Percentiles rank a stretch among this genome's conserved stretches.
phyloP scores from a whole-genome alignment of 495 filamentous ascomycete genomes.

The Trichoderma parareesei region DNA sequence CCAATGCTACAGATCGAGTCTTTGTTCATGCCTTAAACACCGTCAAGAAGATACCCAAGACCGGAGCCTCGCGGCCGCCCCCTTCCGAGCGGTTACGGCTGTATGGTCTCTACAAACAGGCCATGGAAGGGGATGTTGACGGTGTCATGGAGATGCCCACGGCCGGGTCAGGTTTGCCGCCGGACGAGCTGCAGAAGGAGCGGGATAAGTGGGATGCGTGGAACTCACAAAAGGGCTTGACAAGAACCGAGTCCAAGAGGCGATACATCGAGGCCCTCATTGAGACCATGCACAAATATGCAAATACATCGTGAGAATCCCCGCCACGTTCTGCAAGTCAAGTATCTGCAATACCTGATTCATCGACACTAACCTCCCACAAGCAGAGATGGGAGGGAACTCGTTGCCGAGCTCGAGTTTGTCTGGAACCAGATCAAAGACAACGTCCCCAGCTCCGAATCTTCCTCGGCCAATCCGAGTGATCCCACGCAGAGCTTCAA shows the following conservation, averaged over 20 bases:
- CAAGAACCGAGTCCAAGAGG: conserved; percentile 87
- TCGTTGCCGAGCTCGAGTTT: conserved; percentile 93
- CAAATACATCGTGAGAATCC: conserved; percentile 57
- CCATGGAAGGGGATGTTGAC: conserved; percentile 95
- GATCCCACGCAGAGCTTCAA: conserved; percentile 24
- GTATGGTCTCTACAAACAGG: conserved; percentile 98
- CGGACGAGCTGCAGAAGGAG: conserved; percentile 45
- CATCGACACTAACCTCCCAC: conserved; percentile 3
- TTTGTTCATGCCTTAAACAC: conserved; percentile 98
- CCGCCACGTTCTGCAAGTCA: background rate
- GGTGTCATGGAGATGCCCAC: conserved; percentile 82
- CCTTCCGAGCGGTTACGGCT: conserved; percentile 76
- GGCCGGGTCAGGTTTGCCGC: conserved; percentile 20
- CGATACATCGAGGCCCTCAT: conserved; percentile 88
- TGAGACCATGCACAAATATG: conserved; percentile 92
- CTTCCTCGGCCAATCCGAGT: conserved; percentile 40
- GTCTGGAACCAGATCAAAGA: conserved; percentile 97
- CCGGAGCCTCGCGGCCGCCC: conserved; percentile 80
- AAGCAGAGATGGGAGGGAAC: conserved; percentile 64
- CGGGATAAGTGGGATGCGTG: conserved; percentile 80
- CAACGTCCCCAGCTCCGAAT: conserved; percentile 58
- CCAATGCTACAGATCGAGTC: conserved; percentile 64
- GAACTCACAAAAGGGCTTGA: conserved; percentile 72
- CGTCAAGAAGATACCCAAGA: conserved; percentile 93
- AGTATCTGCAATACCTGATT: background rate